phyloP scores from a whole-genome alignment of 2,329 filamentous ascomycete genomes.

The Trichophyton mentagrophytes region DNA sequence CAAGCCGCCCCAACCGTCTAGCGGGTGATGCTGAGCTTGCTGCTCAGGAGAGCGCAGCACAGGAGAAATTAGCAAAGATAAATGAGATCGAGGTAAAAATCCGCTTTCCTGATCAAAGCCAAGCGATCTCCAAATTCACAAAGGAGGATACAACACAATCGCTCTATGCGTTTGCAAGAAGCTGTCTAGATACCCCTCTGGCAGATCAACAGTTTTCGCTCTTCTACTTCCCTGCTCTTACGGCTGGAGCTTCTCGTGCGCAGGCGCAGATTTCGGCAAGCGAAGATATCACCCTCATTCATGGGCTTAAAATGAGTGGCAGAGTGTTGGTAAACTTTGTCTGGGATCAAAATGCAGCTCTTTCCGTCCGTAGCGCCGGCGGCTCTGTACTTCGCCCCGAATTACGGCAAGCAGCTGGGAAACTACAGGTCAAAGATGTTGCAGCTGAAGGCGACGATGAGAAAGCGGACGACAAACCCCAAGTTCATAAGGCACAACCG shows the following conservation, averaged over 20 bases:
- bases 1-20: conserved; percentile 67
- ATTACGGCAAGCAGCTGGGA: conserved; percentile 50
- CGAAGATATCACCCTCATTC: conserved; percentile 48
- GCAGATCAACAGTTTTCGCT: conserved; percentile 58
- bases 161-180: conserved; percentile 62
- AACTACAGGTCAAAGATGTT: conserved; percentile 52
- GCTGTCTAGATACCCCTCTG: conserved; percentile 49
- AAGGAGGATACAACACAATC: conserved; percentile 55
- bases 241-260: conserved; percentile 15
- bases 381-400: conserved; percentile 48
- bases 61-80: conserved; percentile 52
- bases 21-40: conserved; percentile 71
- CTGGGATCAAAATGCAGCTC: conserved; percentile 55
- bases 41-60: conserved; percentile 52
- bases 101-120: conserved; percentile 76
- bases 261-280: conserved; percentile 29
- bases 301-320: conserved; percentile 56
- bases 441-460: conserved; percentile 29
- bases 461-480: conserved; percentile 22
- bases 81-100: conserved; percentile 62
- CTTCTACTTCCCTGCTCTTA: conserved; percentile 39
- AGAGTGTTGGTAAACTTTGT: conserved; percentile 62
- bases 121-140: conserved; percentile 58
- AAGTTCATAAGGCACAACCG: conserved; percentile 25
- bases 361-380: conserved; percentile 38